Evolutionary conservation across 2,329 filamentous ascomycete species (phyloP), one percentile per base, ranked within the genome.

Genomic region (Neofusicoccum cordaticola): DNA sequence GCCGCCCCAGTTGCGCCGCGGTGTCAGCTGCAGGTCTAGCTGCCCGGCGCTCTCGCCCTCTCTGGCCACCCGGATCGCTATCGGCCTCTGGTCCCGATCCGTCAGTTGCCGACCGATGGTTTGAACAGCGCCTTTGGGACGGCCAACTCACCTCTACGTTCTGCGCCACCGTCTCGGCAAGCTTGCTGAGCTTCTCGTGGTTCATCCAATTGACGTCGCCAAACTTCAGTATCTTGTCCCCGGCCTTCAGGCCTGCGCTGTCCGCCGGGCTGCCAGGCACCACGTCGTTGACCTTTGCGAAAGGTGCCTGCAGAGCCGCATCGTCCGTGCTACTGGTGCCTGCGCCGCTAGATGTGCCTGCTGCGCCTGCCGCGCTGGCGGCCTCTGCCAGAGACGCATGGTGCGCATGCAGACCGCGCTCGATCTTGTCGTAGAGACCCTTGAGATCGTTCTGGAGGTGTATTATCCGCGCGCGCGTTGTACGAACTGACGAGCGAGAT

Each of bases 401-500:
- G 74, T 95, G 90, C 69, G 90, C 88, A 74, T 98, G 92, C n/a
- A 99, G 84, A 52, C 88, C 88, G 72, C 89, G 89, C 77, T 98
- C 95, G 70, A 98, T 89, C 65, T 85, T 82, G 65, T 80, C 80
- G 93, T 98, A 97, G 48, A 97, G 80, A 44, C 88, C 87, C 75
- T 96, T 97, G 81, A 97, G 94, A 78, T 99, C 95, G 74, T 97
- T 98, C 68, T 91, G 89, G 44, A 98, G 84, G 69, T 89, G 84
- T 69, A 98, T 95, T 70, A 99, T 97, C 66, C 91, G 88, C 34
- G 93, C 86, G 77, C 95, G 86, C 42, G 93, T 97, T n/a, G 92
- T 97, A 67, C 95, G 91, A 74, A 99, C 92, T 96, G 71, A 63
- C 17, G 57, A 39, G 57, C 53, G 47, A 37, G 5, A 34, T 63